These are phyloP conservation scores for Thoreauomyces humboldtii DNA, from an alignment of 192 early-diverging fungal genomes.

Conservation along the genomic window DNA sequence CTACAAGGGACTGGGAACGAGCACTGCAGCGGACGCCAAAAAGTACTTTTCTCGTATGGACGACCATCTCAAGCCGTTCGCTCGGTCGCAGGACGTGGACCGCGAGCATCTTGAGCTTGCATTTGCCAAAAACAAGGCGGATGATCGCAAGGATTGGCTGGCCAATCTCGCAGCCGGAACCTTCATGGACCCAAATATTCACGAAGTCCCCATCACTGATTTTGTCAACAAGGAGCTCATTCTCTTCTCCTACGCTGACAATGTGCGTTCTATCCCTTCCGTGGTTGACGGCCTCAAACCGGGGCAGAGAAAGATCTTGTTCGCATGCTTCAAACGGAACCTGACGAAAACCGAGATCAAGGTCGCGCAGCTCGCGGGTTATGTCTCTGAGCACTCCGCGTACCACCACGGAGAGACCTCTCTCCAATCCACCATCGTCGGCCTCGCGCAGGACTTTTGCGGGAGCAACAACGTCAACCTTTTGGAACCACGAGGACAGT, in stretches of 20 bases:
- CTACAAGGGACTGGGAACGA: slow-evolving; percentile 88
- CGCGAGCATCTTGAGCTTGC: slow-evolving; percentile 81
- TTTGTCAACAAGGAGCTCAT: slow-evolving; percentile 91
- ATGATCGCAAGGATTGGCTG: slow-evolving; percentile 89
- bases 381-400: slow-evolving; percentile 77
- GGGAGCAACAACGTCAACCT: slow-evolving; percentile 88
- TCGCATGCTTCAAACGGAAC: slow-evolving; percentile 71
- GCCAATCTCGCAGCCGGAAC: slow-evolving; percentile 67
- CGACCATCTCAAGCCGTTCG: slow-evolving; percentile 72
- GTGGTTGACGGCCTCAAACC: slow-evolving; percentile 89
- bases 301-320: slow-evolving; percentile 89
- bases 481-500: slow-evolving; percentile 75
- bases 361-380: slow-evolving; percentile 77
- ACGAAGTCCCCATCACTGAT: slow-evolving; percentile 69
- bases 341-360: slow-evolving; percentile 69
- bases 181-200: slow-evolving; percentile 71
- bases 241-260: slow-evolving; percentile 83
- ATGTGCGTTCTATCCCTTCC: slow-evolving; percentile 84
- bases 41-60: slow-evolving; percentile 77
- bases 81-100: slow-evolving; percentile 51
- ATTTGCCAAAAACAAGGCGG: slow-evolving; percentile 80
- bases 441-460: slow-evolving; percentile 84
- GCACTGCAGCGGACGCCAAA: slow-evolving; percentile 71
- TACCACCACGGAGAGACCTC: slow-evolving; percentile 90
- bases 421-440: slow-evolving; percentile 74